Base-by-base conservation (phyloP, 345 rosid genomes). In the Microcos paniculata region DNA sequence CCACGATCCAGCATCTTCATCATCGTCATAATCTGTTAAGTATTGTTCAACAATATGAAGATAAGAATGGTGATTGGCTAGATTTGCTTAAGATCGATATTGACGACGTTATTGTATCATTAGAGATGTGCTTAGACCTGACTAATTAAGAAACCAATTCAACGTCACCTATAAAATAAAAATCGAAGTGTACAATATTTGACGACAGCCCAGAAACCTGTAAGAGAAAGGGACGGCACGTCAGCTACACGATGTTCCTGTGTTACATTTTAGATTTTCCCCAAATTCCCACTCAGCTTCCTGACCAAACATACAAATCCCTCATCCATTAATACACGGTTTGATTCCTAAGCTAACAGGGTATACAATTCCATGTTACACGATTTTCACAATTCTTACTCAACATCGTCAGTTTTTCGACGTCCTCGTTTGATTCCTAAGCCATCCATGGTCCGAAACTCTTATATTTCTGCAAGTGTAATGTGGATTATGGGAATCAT, bases 61-160 rank as follows among this genome's bases (percentile, higher is more conserved):
- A 49, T 19, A 31, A 51, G 73, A n/a, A 0, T 49, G 72, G 30
- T 70, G 73, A 70, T 51, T 33, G 73, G 59, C 18, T 33, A n/a
- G 73, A 70, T 70, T 70, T 49, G 73, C 19, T 11, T 30, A 7
- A 69, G 18, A 49, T 49, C 12, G 73, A 69, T 69, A n/a, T n/a
- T n/a, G 73, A 70, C 46, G 2, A 51, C 28, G 40, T 51, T 31
- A 31, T 49, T 49, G 59, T 51, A 19, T 51, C 59, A 70, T 70
- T 58, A 3, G 43, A 70, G 49, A 10, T 49, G 18, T 31, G 18
- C 58, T 2, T 31, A 49, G 16, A 19, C 16, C 45, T 7, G 30
- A 5, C 18, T n/a, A 9, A 8, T 21, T 21, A 21, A 70, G 18
- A 30, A 48, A 2, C 11, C 72, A 46, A 49, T 48, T 68, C 57